A percentile compares a stretch with the other conserved stretches of the same genome.
phyloP scores from a whole-genome alignment of 2,329 filamentous ascomycete genomes.

The Phaeoacremonium minimum region DNA sequence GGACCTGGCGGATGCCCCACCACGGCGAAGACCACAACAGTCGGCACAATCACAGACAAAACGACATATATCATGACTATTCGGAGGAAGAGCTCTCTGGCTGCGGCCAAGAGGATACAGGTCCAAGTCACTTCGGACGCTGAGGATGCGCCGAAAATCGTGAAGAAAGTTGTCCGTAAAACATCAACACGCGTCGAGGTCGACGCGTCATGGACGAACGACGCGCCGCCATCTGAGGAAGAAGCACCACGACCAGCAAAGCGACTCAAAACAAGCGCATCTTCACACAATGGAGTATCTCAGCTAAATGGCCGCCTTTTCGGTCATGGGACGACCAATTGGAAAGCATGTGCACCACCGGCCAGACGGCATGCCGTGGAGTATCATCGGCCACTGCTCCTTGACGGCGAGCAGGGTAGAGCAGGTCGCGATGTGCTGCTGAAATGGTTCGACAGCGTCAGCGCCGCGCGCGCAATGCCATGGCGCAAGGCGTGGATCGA shows the following conservation, averaged over 20 bases:
- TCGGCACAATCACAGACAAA: too few relatives aligned
- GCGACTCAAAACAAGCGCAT: not conserved
- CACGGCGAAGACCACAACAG: too few relatives aligned
- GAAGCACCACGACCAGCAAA: not conserved
- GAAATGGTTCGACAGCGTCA: conserved; percentile 46
- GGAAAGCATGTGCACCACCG: conserved; percentile 15
- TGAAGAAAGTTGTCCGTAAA: not conserved
- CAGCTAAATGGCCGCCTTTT: conserved; percentile 18
- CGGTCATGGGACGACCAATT: not conserved
- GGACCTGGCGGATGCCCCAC: too few relatives aligned
- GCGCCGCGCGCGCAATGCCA: conserved; percentile 46
- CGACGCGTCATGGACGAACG: too few relatives aligned
- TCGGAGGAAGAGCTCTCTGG: conserved; percentile 6
- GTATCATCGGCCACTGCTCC: conserved; percentile 47
- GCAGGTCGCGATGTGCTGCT: conserved; percentile 32
- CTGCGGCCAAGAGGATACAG: conserved; percentile 6
- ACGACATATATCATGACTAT: too few relatives aligned
- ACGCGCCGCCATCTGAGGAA: conserved; percentile 2
- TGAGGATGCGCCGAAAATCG: not conserved
- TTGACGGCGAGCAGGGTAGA: conserved; percentile 28
- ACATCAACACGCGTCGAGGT: not conserved
- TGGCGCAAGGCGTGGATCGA: conserved; percentile 57
- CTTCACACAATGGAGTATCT: not conserved
- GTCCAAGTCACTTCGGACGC: conserved; percentile 3
- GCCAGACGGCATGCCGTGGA: conserved; percentile 26